These are phyloP conservation scores for Mortierella sp. DNA, from an alignment of 371 early-diverging fungal species.

Conservation along the genomic window DNA sequence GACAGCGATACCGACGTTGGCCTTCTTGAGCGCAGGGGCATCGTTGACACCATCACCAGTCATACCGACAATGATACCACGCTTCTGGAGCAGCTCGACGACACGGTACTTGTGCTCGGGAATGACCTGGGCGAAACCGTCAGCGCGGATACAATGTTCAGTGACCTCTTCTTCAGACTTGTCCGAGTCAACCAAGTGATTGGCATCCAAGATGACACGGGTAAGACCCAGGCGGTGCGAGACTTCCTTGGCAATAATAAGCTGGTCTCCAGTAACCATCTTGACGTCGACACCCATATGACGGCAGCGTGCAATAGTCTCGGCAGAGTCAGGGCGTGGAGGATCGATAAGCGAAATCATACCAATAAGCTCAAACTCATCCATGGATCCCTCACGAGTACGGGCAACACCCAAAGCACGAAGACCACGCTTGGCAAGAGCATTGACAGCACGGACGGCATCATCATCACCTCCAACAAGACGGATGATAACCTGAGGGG, in stretches of 20 bases:
- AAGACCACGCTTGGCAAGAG: slow-evolving; percentile 87
- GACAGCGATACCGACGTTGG: slow-evolving; percentile 80
- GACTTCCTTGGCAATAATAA: slow-evolving; percentile 91
- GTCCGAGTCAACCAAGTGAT: slow-evolving; percentile 82
- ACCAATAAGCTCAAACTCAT: slow-evolving; percentile 76
- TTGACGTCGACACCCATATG: slow-evolving; percentile 84
- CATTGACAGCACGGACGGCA: slow-evolving; percentile 82
- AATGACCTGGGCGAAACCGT: slow-evolving; percentile 96
- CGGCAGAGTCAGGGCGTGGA: slow-evolving; percentile 77
- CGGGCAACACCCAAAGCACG: slow-evolving; percentile 92
- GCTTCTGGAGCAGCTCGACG: slow-evolving; percentile 85
- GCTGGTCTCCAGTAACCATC: slow-evolving; percentile 94
- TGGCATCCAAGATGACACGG: slow-evolving; percentile 81
- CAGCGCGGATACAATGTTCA: slow-evolving; percentile 86
- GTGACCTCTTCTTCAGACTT: slow-evolving; percentile 87
- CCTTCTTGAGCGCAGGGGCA: slow-evolving; percentile 89
- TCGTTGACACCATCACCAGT: slow-evolving; percentile 95
- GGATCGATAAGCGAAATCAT: slow-evolving; percentile 91
- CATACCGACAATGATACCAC: slow-evolving; percentile 85
- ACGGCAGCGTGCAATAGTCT: slow-evolving; percentile 70
- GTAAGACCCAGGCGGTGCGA: slow-evolving; percentile 83
- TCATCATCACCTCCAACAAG: slow-evolving; percentile 84
- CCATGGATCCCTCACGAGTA: slow-evolving; percentile 72
- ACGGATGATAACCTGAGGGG: slow-evolving; percentile 92
- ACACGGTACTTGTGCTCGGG: slow-evolving; percentile 97